phyloP scores from a whole-genome alignment of 352 stramenopile genomes.

The Sclerospora graminicola region DNA sequence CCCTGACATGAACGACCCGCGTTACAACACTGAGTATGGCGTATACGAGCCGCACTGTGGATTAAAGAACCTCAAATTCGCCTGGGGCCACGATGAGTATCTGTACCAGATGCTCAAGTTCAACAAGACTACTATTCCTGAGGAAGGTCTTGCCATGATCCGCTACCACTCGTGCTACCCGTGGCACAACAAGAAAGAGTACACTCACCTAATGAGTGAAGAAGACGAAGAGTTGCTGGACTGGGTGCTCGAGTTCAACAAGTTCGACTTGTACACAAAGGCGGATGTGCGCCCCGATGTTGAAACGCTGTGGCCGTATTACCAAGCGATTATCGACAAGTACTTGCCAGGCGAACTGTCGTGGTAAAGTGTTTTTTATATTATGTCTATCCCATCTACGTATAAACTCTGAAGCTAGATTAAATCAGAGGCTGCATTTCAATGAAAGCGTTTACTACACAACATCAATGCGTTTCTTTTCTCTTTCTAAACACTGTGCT shows the following conservation, averaged over 20 bases:
- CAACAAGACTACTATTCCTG: constrained; percentile 81
- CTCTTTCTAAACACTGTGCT: too few relatives aligned
- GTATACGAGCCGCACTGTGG: constrained; percentile 88
- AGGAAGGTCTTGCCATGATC: constrained; percentile 89
- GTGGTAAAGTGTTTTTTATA: constrained; percentile 29
- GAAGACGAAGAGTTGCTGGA: constrained; percentile 82
- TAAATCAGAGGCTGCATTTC: too few relatives aligned
- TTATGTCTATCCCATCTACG: too few relatives aligned
- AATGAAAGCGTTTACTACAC: too few relatives aligned
- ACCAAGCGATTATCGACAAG: constrained; percentile 87
- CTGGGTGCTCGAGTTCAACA: constrained; percentile 90
- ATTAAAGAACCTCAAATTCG: constrained; percentile 84
- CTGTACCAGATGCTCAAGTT: constrained; percentile 90
- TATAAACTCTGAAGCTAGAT: too few relatives aligned
- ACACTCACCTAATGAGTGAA: constrained; percentile 80
- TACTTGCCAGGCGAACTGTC: constrained; percentile 71
- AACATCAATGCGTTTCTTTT: too few relatives aligned
- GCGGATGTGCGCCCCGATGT: constrained; percentile 68
- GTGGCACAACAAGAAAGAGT: constrained; percentile 90
- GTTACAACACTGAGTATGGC: constrained; percentile 79
- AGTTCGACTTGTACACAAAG: constrained; percentile 93
- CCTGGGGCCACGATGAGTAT: constrained; percentile 91
- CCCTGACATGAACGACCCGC: constrained; percentile 78
- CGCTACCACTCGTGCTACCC: constrained; percentile 91
- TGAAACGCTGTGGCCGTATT: constrained; percentile 87